Base-by-base conservation (phyloP, 768 basidiomycete genomes). In the Mycena vulgaris region DNA sequence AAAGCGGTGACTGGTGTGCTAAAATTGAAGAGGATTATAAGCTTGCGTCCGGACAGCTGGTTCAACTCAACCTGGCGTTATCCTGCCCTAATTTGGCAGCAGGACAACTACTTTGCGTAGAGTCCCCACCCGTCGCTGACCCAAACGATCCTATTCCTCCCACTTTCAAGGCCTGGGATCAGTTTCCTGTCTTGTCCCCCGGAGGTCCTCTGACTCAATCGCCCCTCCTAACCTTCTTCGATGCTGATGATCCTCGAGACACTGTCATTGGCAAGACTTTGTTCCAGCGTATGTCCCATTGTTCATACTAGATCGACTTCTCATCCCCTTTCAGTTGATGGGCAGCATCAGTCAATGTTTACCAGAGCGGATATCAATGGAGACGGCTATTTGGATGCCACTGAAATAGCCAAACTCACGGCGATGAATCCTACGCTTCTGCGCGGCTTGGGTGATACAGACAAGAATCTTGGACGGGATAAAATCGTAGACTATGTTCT, bases 321-420 rank as follows among this genome's bases (percentile, higher is more conserved):
- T 52, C 28, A 52, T 52, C 16, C 51, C 51, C 25, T 3, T 23
- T 8, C 31, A 63, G 62, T 51, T 49, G 62, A 63, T 13, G 31
- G 21, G 48, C 62, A 63, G 40, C 62, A 63, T 23, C 30, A 63
- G 31, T 35, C 48, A 23, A 63, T 52, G 33, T 63, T 63, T 48
- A 42, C 48, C 25, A 52, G 40, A 31, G 31, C 52, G 33, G 62
- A 63, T 52, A 52, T 52, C 23, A 52, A 63, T 31, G 62, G 47
- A 33, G 62, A 63, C 23, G 62, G 62, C 48, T 63, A 63, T 35
- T 33, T 63, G 47, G 52, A 45, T 17, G 62, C 62, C 47, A 52
- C 52, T 52, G 31, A 51, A 8, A 37, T 30, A 31, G 30, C 48
- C 62, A 63, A 63, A 52, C 35, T 52, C 21, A 17, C 17, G 27